Evolutionary conservation across 192 early-diverging fungal genomes (phyloP), one percentile per base, ranked within the genome.

Genomic region (Geosiphon pyriformis): DNA sequence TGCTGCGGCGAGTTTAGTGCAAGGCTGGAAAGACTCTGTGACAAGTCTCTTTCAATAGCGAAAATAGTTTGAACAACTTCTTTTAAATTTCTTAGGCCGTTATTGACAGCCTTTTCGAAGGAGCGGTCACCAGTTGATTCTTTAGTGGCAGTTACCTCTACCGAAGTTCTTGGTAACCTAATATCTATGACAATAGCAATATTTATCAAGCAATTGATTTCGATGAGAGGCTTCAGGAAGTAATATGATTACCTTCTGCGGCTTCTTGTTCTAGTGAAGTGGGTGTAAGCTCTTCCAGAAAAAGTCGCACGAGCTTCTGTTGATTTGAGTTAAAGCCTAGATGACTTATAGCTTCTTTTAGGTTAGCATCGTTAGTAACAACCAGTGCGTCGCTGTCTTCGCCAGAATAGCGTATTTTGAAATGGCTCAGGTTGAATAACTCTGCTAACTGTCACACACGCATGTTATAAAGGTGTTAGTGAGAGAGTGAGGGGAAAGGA

Each of bases 11-110:
- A 8, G 15, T 25, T 61, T 18, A 48, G 15, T 10, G 6, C 15
- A 6, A 42, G 15, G 37, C 15, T 42, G 37, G 37, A 42, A 10
- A 42, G 6, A 42, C 37, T 42, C 37, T 51, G 20, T 17, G 27
- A 52, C 12, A 33, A 34, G 48, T 64, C 61, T 0, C 49, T 27
- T 64, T 67, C 65, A 32, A 57, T 20, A 3, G 54, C 20, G 8
- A 67, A 51, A 29, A 67, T 46, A 17, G n/a, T 57, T 15, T 67
- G 65, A 32, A 67, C 29, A 6, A 57, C 56, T 3, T 65, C 51
- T 51, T 65, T 48, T 22, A 65, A 6, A 37, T 65, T 54, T 46
- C 42, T 57, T 25, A 67, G 29, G 15, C 52, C 54, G 4, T 17
- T 12, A 46, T 67, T 67, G 20, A 67, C 15, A 7, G 42, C 65